These are phyloP conservation scores for Xylariaceae sp. DNA, from an alignment of 2,329 filamentous ascomycete genomes.

Conservation along the genomic window DNA sequence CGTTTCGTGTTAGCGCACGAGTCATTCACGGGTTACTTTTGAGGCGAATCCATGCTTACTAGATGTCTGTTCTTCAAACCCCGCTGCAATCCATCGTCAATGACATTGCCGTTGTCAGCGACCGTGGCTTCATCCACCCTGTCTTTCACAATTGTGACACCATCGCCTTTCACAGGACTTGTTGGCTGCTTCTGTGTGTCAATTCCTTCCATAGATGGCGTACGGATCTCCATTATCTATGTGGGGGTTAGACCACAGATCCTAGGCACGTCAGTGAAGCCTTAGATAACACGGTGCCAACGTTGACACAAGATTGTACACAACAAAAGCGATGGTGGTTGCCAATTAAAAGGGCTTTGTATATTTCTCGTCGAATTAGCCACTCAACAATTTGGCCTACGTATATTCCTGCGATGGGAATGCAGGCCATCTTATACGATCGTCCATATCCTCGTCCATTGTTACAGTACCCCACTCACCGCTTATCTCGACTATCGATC, in stretches of 20 bases:
- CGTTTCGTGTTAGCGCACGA: not conserved
- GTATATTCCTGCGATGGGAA: not conserved
- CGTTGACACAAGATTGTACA: not conserved
- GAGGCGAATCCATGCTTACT: constrained; percentile 18
- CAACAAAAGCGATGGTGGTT: not conserved
- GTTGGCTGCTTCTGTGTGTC: constrained; percentile 20
- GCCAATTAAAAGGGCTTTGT: not conserved
- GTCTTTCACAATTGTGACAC: not conserved
- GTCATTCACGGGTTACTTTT: not conserved
- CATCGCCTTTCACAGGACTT: constrained; percentile 15
- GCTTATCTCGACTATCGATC: constrained; percentile 22
- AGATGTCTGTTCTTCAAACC: constrained; percentile 40
- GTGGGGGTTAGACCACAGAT: not conserved
- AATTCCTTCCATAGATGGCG: constrained; percentile 3
- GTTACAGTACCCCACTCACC: constrained; percentile 18
- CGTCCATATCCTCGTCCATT: not conserved
- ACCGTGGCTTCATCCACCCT: constrained; percentile 13
- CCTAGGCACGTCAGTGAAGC: not conserved
- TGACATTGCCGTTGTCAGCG: constrained; percentile 37
- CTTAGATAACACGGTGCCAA: not conserved
- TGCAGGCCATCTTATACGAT: not conserved
- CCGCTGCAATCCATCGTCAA: constrained; percentile 39
- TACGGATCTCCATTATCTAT: constrained; percentile 10
- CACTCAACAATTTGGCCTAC: not conserved
- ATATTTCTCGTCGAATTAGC: not conserved